phyloP scores from a whole-genome alignment of 169 alveolate genomes.

The Eimeria falciformis region DNA sequence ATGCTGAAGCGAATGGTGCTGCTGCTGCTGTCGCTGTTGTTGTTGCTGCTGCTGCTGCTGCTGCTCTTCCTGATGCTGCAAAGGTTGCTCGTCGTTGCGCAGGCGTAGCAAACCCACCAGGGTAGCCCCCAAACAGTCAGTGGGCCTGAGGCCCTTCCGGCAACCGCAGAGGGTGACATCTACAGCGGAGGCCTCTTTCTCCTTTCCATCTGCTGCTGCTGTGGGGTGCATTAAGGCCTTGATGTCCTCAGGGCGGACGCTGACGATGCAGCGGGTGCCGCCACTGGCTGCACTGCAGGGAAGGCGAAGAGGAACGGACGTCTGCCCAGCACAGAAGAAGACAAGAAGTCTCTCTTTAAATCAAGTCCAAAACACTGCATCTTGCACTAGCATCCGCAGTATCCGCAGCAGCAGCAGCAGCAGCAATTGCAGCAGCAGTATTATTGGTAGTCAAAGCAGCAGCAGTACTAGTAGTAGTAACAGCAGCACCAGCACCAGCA shows the following conservation, averaged over 20 bases:
- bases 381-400: too few species aligned
- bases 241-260: conserved; percentile 24
- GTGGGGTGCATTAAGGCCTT: conserved; percentile 20
- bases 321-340: neutral
- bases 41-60: conserved; percentile 14
- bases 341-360: too few species aligned
- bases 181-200: neutral
- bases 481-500: neutral
- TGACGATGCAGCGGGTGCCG: conserved; percentile 53
- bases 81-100: conserved; percentile 71
- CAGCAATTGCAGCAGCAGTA: neutral
- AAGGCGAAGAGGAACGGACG: conserved; percentile 13
- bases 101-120: conserved; percentile 63
- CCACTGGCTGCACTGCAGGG: conserved; percentile 36
- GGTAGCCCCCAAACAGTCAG: conserved; percentile 37
- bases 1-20: neutral
- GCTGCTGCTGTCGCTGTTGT: neutral
- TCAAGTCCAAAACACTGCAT: too few species aligned
- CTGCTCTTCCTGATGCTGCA: conserved; percentile 68
- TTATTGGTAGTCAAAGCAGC: neutral
- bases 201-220: neutral
- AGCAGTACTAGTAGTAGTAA: neutral
- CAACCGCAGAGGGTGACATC: conserved; percentile 80
- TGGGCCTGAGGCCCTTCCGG: conserved; percentile 68
- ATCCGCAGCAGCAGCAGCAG: neutral